Conservation (phyloP, 768 basidiomycete species). For the Mycena belliarum region DNA sequence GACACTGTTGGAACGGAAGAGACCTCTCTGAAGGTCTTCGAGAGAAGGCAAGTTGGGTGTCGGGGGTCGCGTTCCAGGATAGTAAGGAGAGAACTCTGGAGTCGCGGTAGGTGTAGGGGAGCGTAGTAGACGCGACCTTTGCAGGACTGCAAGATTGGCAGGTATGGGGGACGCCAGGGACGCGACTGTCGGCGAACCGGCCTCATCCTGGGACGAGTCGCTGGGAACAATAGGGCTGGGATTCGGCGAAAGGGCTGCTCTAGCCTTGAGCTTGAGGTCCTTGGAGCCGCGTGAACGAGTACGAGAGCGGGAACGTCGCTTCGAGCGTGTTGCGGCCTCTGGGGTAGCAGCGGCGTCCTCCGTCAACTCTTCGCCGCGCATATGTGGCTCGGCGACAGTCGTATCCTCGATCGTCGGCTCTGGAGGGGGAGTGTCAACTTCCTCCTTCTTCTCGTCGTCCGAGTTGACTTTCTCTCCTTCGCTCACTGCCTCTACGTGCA, state of each 20-base stretch:
- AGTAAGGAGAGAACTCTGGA: slow-evolving; percentile 56
- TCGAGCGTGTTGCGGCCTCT: slow-evolving; percentile 48
- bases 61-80: slow-evolving; percentile 66
- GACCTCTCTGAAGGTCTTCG: slow-evolving; percentile 73
- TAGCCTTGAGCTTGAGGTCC: slow-evolving; percentile 67
- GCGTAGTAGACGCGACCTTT: slow-evolving; percentile 45
- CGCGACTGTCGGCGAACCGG: slow-evolving; percentile 35
- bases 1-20: slow-evolving; percentile 92
- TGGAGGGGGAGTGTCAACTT: slow-evolving; percentile 29
- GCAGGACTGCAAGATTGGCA: slow-evolving; percentile 55
- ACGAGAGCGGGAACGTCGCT: slow-evolving; percentile 76
- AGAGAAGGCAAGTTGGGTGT: slow-evolving; percentile 74
- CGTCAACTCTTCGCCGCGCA: slow-evolving; percentile 32
- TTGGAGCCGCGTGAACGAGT: slow-evolving; percentile 76
- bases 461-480: slow-evolving; percentile 68
- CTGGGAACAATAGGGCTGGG: slow-evolving; percentile 48
- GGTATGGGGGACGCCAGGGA: slow-evolving; percentile 48
- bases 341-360: slow-evolving; percentile 44
- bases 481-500: slow-evolving; percentile 81
- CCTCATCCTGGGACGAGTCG: slow-evolving; percentile 76
- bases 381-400: slow-evolving; percentile 30
- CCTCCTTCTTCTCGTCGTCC: slow-evolving; percentile 39
- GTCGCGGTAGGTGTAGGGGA: slow-evolving; percentile 54
- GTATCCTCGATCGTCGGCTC: slow-evolving; percentile 26
- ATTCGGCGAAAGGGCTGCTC: slow-evolving; percentile 47